phyloP scores from a whole-genome alignment of 148 eudicot genomes.

The Vaccinium corymbosum region DNA sequence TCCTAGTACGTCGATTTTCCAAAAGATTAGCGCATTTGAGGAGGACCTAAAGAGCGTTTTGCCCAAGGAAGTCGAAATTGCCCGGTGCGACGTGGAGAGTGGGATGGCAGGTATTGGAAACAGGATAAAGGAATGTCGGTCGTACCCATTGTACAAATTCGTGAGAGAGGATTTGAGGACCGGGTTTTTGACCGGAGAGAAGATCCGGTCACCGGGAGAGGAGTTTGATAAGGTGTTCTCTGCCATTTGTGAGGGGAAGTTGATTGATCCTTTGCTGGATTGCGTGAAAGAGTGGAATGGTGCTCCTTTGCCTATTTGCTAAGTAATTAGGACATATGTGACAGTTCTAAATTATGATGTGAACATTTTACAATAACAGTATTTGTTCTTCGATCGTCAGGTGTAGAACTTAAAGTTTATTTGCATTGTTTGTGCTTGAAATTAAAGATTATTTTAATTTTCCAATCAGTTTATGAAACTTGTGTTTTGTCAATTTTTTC shows the following conservation, averaged over 20 bases:
- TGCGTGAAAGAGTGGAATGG: constrained; percentile 40
- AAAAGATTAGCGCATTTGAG: constrained; percentile 30
- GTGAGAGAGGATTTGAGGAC: constrained; percentile 16
- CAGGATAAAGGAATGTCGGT: constrained; percentile 28
- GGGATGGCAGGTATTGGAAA: constrained; percentile 20
- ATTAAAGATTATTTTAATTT: too few species aligned
- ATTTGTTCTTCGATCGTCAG: neutral
- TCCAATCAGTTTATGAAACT: neutral
- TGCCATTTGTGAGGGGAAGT: constrained; percentile 25
- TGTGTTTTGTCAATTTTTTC: neutral
- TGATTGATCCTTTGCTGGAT: constrained; percentile 33
- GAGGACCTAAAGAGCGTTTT: constrained; percentile 28
- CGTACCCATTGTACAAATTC: constrained; percentile 21
- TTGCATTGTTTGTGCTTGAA: neutral
- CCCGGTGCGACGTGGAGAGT: constrained; percentile 16
- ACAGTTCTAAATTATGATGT: neutral
- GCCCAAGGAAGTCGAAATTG: constrained; percentile 28
- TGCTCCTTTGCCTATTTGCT: constrained; percentile 39
- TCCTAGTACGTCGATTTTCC: constrained; percentile 24
- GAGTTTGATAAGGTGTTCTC: constrained; percentile 31
- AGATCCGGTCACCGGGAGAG: constrained; percentile 33
- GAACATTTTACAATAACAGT: neutral
- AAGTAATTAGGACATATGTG: neutral
- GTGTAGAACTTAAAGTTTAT: neutral
- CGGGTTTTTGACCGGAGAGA: constrained; percentile 23